Conservation (phyloP, 164 flowering plant genomes). For the Buxus sempervirens region DNA sequence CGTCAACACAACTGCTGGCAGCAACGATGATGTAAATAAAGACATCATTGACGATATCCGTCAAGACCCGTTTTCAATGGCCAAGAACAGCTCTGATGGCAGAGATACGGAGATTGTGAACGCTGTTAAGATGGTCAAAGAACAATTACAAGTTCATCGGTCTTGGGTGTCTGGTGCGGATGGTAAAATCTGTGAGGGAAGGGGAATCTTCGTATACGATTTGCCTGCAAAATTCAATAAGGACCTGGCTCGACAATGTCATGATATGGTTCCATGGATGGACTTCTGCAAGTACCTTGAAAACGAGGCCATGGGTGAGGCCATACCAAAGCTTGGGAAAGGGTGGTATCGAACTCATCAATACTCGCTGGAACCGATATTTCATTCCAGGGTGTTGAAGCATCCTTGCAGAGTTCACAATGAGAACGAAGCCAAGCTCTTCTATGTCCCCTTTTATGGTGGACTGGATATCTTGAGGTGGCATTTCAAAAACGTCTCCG, state of each 20-base stretch:
- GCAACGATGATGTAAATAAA: not conserved
- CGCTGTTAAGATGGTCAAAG: constrained; percentile 20
- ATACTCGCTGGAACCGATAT: constrained; percentile 66
- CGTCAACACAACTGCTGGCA: not conserved
- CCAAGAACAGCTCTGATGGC: not conserved
- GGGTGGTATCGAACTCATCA: constrained; percentile 65
- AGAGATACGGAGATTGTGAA: constrained; percentile 21
- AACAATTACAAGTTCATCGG: constrained; percentile 27
- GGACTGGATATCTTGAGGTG: constrained; percentile 65
- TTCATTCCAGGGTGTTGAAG: constrained; percentile 53
- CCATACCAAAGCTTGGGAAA: constrained; percentile 46
- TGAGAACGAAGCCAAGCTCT: constrained; percentile 53
- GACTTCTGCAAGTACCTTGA: constrained; percentile 48
- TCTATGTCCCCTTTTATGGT: constrained; percentile 69
- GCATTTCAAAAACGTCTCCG: constrained; percentile 61
- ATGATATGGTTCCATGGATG: constrained; percentile 51
- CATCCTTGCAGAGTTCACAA: constrained; percentile 71
- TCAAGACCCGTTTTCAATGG: not conserved
- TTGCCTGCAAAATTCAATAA: constrained; percentile 72
- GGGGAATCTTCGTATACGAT: constrained; percentile 67
- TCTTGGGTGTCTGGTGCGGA: constrained; percentile 30
- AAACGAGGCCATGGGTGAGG: constrained; percentile 58
- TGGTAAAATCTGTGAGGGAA: constrained; percentile 33
- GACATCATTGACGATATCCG: too few species aligned
- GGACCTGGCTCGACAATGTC: constrained; percentile 52